These are phyloP conservation scores for Chlamydomonas asymmetrica DNA, from an alignment of 139 green algal species.

Conservation along the genomic window DNA sequence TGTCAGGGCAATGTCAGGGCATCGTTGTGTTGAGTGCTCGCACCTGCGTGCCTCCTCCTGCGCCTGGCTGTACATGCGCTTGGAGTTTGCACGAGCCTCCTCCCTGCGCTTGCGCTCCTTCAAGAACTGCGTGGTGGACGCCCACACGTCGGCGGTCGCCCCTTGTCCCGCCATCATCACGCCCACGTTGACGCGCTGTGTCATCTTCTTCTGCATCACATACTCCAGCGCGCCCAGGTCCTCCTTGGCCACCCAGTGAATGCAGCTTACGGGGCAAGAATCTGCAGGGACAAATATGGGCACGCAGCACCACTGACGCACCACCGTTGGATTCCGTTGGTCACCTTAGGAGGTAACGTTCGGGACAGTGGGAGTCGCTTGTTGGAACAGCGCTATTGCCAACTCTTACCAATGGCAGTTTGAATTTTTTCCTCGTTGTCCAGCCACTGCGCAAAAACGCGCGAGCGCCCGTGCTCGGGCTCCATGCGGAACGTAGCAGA, in stretches of 20 bases:
- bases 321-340: too few species aligned
- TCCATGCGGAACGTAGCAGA: slow-evolving; percentile 83
- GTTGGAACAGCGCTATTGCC: too few species aligned
- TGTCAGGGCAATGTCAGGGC: too few species aligned
- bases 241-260: slow-evolving; percentile 82
- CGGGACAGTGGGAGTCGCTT: too few species aligned
- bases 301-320: too few species aligned
- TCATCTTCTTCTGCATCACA: slow-evolving; percentile 65
- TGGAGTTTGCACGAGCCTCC: slow-evolving; percentile 45
- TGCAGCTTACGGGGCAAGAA: slow-evolving; percentile 85
- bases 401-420: slow-evolving; percentile 48
- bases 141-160: slow-evolving; percentile 47
- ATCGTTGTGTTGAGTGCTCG: background rate
- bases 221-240: slow-evolving; percentile 81
- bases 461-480: slow-evolving; percentile 63
- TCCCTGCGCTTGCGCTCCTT: slow-evolving; percentile 55
- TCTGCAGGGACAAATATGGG: slow-evolving; percentile 42
- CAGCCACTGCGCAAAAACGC: slow-evolving; percentile 83
- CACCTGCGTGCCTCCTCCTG: slow-evolving; percentile 59
- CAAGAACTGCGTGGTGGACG: slow-evolving; percentile 43
- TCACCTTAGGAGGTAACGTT: too few species aligned
- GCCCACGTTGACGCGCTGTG: slow-evolving; percentile 64
- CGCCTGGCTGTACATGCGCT: slow-evolving; percentile 53
- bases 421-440: slow-evolving; percentile 79
- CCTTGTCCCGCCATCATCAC: slow-evolving; percentile 80